A percentile compares a stretch with the other conserved stretches of the same genome.
Evolutionary conservation across 176 grass and related monocot species (phyloP).

Genomic region (Phyllostachys edulis): DNA sequence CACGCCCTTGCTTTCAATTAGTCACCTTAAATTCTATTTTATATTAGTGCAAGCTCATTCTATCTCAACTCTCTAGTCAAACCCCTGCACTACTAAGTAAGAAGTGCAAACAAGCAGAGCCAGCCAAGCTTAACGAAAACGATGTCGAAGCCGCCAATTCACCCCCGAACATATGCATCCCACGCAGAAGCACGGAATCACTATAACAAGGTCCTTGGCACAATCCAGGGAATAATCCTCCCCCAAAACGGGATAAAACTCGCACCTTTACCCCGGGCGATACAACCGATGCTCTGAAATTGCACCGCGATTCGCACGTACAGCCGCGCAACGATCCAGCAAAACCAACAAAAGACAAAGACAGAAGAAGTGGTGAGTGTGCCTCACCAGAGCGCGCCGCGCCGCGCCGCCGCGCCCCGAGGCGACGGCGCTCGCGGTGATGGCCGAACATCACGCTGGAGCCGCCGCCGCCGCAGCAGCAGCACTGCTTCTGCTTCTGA

Average conservation of each 20-base stretch:
- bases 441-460: constrained; percentile 35
- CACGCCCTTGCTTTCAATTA: background rate
- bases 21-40: background rate
- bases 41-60: constrained; percentile 5
- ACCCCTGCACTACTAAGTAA: background rate
- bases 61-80: constrained; percentile 21
- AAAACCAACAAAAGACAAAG: constrained; percentile 33
- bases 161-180: constrained; percentile 32
- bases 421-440: constrained; percentile 39
- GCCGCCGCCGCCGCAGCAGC: constrained; percentile 16
- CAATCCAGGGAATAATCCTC: constrained; percentile 33
- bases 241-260: constrained; percentile 33
- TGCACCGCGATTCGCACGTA: constrained; percentile 39
- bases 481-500: constrained; percentile 22
- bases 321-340: constrained; percentile 35
- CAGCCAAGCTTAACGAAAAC: constrained; percentile 39
- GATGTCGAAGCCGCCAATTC: constrained; percentile 22
- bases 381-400: constrained; percentile 43
- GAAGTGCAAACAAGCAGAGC: constrained; percentile 16
- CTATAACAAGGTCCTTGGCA: constrained; percentile 34
- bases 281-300: constrained; percentile 59
- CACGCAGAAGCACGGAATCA: constrained; percentile 12
- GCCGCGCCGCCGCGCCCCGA: constrained; percentile 35
- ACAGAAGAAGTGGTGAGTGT: background rate
- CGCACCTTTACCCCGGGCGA: constrained; percentile 45